Evolutionary conservation across 2,329 filamentous ascomycete species (phyloP), one percentile per base, ranked within the genome.

Genomic region (Aspergillus quadrilineatus): DNA sequence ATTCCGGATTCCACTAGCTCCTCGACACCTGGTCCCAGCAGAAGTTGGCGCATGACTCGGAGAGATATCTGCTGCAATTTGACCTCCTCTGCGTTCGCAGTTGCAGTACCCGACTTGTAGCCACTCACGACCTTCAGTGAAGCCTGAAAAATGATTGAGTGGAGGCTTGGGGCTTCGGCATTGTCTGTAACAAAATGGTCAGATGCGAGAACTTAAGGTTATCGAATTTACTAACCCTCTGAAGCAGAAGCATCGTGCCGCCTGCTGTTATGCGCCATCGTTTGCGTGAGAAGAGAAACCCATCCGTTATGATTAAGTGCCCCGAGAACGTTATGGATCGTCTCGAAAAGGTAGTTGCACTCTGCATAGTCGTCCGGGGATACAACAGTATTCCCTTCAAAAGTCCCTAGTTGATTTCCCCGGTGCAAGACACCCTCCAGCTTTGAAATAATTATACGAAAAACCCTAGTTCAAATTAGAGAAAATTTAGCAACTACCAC

Each of bases 261-360:
- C 28, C 77, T 78, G 34, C 81, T 76, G 15, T 79, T 74, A 29
- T 77, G 75, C 4, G 78, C 73, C 36, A 85, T 75, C 14, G 78
- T 76, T 52, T 87, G 87, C 5, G 85, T 85, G 1, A 89, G 85
- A 39, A 95, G 75, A 4, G 87, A 81, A 10, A 82, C 79, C 88
- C 90, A 92, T 7, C 88, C 85, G 50, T 82, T 81, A 45, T 89
- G 85, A 17, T 82, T 88, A 55, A 85, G 84, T 72, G 85, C 86
- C 28, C 83, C 80, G 14, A 96, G 75, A 28, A 95, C 81, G 62
- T 90, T 89, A 4, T 86, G 86, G 1, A 96, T 72, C 2, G 89
- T 88, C 50, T 85, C 84, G 17, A 97, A 75, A 65, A 93, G 88
- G 70, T 96, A 95, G 2, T 90, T 76, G 59, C 87, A 90, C 55